Conservation (phyloP, 2,329 filamentous ascomycete genomes). For the Monosporascus sp. region DNA sequence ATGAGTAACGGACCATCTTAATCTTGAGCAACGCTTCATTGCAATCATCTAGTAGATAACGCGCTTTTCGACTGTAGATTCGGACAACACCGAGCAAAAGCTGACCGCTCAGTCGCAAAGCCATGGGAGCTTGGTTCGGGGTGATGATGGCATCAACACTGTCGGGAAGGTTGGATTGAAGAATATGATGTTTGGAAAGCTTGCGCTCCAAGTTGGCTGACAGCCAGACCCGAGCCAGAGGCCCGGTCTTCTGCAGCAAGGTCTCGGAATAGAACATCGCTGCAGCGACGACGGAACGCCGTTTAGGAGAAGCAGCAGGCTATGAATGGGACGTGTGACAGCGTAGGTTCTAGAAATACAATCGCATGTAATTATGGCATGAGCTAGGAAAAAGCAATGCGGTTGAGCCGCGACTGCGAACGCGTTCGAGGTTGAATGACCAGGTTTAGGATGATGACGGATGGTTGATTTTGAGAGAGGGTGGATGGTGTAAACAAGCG, state of each 20-base stretch:
- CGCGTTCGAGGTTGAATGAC: conserved; percentile 3
- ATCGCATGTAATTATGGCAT: conserved; percentile 9
- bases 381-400: conserved; percentile 6
- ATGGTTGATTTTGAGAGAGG: neutral
- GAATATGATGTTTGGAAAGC: conserved; percentile 90
- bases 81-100: conserved; percentile 90
- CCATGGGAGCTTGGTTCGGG: conserved; percentile 89
- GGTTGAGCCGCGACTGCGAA: conserved; percentile 7
- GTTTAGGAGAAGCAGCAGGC: conserved; percentile 10
- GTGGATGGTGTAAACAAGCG: neutral
- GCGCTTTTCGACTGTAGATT: conserved; percentile 96
- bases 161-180: conserved; percentile 90
- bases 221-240: conserved; percentile 94
- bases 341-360: conserved; percentile 5
- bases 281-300: conserved; percentile 23
- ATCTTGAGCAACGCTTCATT: conserved; percentile 97
- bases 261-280: conserved; percentile 98
- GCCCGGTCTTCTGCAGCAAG: conserved; percentile 92
- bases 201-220: conserved; percentile 98
- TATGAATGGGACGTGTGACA: conserved; percentile 8
- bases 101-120: conserved; percentile 87
- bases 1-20: conserved; percentile 67
- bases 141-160: conserved; percentile 95
- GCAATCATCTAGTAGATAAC: conserved; percentile 93
- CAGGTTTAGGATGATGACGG: neutral